Base-by-base conservation (phyloP, 768 basidiomycete genomes). In the Boletus pseudopeckii region DNA sequence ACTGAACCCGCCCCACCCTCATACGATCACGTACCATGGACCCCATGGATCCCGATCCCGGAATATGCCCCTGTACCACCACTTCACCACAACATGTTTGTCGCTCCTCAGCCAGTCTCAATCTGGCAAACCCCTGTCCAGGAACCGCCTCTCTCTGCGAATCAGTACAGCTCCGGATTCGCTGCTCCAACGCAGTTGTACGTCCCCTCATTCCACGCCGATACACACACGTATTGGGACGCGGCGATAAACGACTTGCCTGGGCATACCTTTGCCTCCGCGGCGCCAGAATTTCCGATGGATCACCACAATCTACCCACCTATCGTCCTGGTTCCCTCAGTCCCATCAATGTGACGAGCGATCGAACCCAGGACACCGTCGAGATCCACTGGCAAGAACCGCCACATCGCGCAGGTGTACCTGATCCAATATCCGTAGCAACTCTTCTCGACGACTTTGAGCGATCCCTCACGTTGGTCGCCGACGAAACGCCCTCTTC, bases 401-500 rank as follows among this genome's bases (percentile, higher is more conserved):
- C 22, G 24, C 42, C 43, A 34, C 14, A 26, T n/a, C 20, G 4
- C 10, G 10, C 36, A 20, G 43, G n/a, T 14, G 26, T 20, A 32
- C 41, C 40, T 17, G 42, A 40, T 15, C 3, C 26, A 1, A 30
- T 28, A n/a, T 50, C 51, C 28, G 7, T 61, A 11, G 33, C 50
- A 15, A 38, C 36, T 28, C 45, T 60, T 13, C 43, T 50, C 9
- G 39, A 51, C 14, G 52, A 48, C 1, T 62, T 61, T 20, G 52
- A 62, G 28, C 48, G 42, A 30, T 48, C 30, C 6, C 41, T 62
- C 32, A 58, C 24, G 18, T 39, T 54, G 14, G 18, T 33, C 10
- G 14, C 22, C 13, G 33, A 55, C 33, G 45, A 54, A 24, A 15
- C 18, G 9, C 40, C 17, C 13, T 30, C 39, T n/a, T 48, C 32